phyloP scores from a whole-genome alignment of 371 early-diverging fungal genomes.

The Rhizomucor miehei region DNA sequence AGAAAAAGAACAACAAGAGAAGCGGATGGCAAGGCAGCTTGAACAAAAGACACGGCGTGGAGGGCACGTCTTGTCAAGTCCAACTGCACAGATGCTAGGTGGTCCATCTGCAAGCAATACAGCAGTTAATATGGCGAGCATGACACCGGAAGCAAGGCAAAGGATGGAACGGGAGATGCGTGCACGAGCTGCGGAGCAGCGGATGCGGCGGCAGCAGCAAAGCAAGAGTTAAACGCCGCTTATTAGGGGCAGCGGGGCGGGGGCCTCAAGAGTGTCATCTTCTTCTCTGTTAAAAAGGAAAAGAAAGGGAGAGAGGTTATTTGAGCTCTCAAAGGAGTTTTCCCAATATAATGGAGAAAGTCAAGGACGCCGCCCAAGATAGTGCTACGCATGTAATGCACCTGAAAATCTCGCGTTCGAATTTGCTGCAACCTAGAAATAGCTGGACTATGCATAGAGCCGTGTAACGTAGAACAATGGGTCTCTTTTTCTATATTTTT shows the following conservation, averaged over 20 bases:
- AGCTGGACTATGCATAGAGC: too few relatives aligned
- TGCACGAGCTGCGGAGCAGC: conserved; percentile 77
- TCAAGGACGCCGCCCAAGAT: too few relatives aligned
- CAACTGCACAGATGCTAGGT: conserved; percentile 21
- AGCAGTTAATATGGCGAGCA: conserved; percentile 37
- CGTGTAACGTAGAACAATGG: too few relatives aligned
- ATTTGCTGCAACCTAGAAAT: too few relatives aligned
- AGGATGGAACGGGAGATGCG: conserved; percentile 82
- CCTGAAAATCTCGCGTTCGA: too few relatives aligned
- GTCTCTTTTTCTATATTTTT: too few relatives aligned
- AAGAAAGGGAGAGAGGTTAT: background rate
- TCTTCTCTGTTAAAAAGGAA: background rate
- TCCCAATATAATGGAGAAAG: too few relatives aligned
- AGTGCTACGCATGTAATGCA: too few relatives aligned
- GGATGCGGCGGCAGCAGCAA: conserved; percentile 35
- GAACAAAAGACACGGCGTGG: conserved; percentile 22
- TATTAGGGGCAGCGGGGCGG: background rate
- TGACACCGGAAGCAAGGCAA: conserved; percentile 76
- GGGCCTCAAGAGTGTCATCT: background rate
- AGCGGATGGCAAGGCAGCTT: too few relatives aligned
- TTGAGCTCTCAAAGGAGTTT: too few relatives aligned
- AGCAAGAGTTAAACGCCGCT: background rate
- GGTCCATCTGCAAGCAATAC: conserved; percentile 13
- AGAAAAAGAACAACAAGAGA: conserved; percentile 35
- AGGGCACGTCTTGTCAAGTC: conserved; percentile 7